These are phyloP conservation scores for Erodium maritimum DNA, from an alignment of 345 rosid genomes.

Conservation along the genomic window DNA sequence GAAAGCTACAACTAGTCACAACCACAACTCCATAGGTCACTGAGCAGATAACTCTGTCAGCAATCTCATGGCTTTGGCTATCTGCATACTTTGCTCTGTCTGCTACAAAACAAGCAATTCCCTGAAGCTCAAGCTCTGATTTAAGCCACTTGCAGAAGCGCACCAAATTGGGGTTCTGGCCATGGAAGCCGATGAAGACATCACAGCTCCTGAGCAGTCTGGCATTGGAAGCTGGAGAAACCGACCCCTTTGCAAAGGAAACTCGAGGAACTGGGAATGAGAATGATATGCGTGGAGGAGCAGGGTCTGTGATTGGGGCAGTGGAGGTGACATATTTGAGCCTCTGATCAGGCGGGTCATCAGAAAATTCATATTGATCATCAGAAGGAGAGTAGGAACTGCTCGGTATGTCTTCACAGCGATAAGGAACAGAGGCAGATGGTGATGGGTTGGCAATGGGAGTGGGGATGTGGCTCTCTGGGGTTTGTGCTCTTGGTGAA, in stretches of 20 bases:
- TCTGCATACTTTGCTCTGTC: constrained; percentile 75
- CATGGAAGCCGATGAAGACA: constrained; percentile 77
- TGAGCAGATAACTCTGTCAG: constrained; percentile 75
- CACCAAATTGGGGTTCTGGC: constrained; percentile 65
- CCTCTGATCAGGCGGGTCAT: constrained; percentile 60
- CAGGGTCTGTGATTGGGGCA: no score
- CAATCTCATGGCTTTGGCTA: constrained; percentile 74
- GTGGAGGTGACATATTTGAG: constrained; percentile 48
- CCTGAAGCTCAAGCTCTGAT: constrained; percentile 89
- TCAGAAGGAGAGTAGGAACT: constrained; percentile 87
- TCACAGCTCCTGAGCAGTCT: constrained; percentile 90
- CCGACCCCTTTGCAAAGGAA: constrained; percentile 61
- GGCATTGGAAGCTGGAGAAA: constrained; percentile 57
- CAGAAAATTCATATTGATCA: constrained; percentile 63
- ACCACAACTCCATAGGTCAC: constrained; percentile 73
- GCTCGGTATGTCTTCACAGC: constrained; percentile 75
- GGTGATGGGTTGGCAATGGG: constrained; percentile 28
- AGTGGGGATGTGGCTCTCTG: constrained; percentile 13
- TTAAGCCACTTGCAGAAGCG: constrained; percentile 90
- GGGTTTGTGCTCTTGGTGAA: constrained; percentile 61
- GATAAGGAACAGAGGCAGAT: constrained; percentile 36
- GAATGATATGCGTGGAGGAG: constrained; percentile 62
- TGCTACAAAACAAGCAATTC: constrained; percentile 83
- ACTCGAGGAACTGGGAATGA: constrained; percentile 83
- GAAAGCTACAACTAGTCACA: constrained; percentile 48